phyloP scores from a whole-genome alignment of 2,329 filamentous ascomycete species.

The Ophiostoma quercus region DNA sequence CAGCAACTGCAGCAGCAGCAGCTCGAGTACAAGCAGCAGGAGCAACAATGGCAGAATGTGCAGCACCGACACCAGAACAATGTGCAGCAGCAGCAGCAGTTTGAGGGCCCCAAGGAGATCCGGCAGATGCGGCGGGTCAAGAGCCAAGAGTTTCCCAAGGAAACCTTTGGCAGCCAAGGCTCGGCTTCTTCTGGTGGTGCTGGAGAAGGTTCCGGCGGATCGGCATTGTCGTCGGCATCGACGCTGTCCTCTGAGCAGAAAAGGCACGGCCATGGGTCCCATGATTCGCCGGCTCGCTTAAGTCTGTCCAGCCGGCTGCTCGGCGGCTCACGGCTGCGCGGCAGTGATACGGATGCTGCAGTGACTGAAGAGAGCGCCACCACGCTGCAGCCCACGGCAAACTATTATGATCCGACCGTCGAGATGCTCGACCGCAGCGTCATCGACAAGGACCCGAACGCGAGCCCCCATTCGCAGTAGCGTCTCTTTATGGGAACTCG shows the following conservation, averaged over 20 bases:
- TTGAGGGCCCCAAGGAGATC: constrained; percentile 3
- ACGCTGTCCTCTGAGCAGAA: neutral
- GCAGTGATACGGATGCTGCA: neutral
- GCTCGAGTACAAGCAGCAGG: constrained; percentile 20
- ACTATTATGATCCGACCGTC: neutral
- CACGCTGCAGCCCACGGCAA: neutral
- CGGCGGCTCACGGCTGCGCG: constrained; percentile 21
- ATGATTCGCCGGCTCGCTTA: constrained; percentile 42
- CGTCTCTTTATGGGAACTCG: neutral
- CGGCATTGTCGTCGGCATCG: constrained; percentile 21
- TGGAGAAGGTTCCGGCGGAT: neutral
- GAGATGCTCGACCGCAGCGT: neutral
- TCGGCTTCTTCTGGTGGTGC: neutral
- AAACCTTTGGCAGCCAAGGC: neutral
- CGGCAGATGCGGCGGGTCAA: neutral
- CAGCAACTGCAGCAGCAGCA: constrained; percentile 24
- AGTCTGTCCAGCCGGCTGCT: constrained; percentile 46
- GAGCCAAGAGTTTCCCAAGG: constrained; percentile 12
- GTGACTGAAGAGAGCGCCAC: neutral
- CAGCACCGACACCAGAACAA: neutral
- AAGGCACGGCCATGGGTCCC: constrained; percentile 19
- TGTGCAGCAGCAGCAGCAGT: constrained; percentile 19
- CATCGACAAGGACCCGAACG: constrained; percentile 2
- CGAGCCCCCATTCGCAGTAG: constrained; percentile 11
- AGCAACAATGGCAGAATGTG: constrained; percentile 10